phyloP scores from a whole-genome alignment of 140 eudicot genomes.

The Stevia rebaudiana region DNA sequence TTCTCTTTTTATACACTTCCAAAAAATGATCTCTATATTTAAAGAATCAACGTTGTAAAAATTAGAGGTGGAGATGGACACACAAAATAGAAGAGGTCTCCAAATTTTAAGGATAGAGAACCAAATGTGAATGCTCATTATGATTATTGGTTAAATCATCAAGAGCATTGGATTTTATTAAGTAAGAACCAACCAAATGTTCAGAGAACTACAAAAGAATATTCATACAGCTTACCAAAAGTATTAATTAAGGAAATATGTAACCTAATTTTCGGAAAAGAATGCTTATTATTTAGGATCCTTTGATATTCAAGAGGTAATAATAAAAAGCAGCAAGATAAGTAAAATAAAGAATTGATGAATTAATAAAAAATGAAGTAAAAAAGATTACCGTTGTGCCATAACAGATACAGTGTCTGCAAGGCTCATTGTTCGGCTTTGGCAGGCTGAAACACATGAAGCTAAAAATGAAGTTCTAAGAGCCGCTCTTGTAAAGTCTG shows the following conservation, averaged over 20 bases:
- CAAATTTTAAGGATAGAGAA: too few species aligned
- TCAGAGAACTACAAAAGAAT: background rate
- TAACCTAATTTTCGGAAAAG: background rate
- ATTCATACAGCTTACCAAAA: too few species aligned
- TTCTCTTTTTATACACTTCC: too few species aligned
- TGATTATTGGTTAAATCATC: background rate
- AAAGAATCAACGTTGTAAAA: too few species aligned
- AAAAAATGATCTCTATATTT: too few species aligned
- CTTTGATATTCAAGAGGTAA: background rate
- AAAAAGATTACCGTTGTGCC: conserved; percentile 66
- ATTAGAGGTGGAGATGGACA: too few species aligned
- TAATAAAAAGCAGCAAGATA: conserved; percentile 6
- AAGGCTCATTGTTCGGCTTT: conserved; percentile 80
- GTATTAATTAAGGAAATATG: background rate
- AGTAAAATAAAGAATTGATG: background rate
- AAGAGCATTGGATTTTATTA: background rate
- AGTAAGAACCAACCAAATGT: background rate
- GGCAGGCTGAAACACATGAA: conserved; percentile 95
- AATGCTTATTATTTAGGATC: background rate
- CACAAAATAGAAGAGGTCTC: too few species aligned
- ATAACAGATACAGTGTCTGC: conserved; percentile 86
- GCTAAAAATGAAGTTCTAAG: conserved; percentile 93
- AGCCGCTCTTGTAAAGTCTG: conserved; percentile 95
- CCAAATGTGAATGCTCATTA: too few species aligned
- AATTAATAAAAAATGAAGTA: background rate